Conservation (phyloP, 1,284 basidiomycete species). For the Hypsizygus ulmarius region DNA sequence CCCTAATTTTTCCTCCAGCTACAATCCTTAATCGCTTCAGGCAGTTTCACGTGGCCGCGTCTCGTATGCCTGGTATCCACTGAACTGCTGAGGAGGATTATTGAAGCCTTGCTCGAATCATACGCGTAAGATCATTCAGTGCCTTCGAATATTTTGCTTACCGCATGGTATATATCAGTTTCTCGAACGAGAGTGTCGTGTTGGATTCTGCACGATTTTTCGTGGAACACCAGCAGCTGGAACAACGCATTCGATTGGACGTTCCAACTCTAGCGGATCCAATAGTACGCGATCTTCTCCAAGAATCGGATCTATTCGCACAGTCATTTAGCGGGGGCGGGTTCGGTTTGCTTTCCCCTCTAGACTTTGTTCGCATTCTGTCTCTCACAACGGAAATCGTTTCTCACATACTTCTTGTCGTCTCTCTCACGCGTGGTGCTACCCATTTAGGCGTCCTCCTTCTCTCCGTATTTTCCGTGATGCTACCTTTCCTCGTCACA, state of each 20-base stretch:
- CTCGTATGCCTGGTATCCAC: constrained; percentile 52
- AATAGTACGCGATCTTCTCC: constrained; percentile 67
- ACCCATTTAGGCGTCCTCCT: constrained; percentile 55
- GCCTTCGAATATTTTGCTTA: constrained; percentile 17
- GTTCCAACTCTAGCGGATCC: constrained; percentile 75
- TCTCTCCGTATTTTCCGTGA: constrained; percentile 56
- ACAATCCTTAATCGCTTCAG: constrained; percentile 62
- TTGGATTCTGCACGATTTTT: constrained; percentile 67
- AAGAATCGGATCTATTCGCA: constrained; percentile 79
- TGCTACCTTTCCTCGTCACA: constrained; percentile 53
- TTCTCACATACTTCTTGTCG: constrained; percentile 65
- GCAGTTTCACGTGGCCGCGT: constrained; percentile 62
- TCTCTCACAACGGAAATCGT: constrained; percentile 66
- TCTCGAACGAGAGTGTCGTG: constrained; percentile 66
- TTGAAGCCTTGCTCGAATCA: constrained; percentile 66
- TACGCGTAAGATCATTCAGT: constrained; percentile 56
- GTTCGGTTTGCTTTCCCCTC: constrained; percentile 70
- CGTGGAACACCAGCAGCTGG: constrained; percentile 74
- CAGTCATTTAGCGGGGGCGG: constrained; percentile 69
- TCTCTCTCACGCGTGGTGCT: constrained; percentile 60
- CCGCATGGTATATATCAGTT: constrained; percentile 35
- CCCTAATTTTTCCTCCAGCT: constrained; percentile 42
- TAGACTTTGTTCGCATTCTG: constrained; percentile 73
- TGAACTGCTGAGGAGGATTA: constrained; percentile 60
- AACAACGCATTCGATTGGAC: constrained; percentile 72